phyloP scores from a whole-genome alignment of 225 moss, liverwort and hornwort genomes.

The Straminergon stramineum region DNA sequence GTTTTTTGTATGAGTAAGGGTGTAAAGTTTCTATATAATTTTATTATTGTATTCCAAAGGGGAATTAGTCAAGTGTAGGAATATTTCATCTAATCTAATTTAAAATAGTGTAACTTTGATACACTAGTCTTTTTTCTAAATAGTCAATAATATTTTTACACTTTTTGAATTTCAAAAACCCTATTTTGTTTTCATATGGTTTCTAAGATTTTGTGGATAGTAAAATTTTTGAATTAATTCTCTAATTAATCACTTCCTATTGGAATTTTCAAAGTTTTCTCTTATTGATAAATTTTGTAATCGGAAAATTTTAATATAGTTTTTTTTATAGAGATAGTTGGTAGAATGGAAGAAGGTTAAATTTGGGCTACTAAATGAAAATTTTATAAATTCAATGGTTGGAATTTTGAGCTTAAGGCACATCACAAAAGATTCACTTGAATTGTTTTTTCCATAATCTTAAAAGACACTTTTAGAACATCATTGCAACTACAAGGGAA shows the following conservation, averaged over 20 bases:
- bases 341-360: neutral
- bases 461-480: neutral
- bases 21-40: neutral
- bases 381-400: neutral
- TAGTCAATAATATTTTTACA: neutral
- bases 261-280: neutral
- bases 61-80: neutral
- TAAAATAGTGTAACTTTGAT: neutral
- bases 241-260: neutral
- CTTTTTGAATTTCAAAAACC: neutral
- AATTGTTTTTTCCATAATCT: neutral
- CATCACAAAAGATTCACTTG: neutral
- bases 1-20: neutral
- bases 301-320: neutral
- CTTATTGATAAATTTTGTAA: neutral
- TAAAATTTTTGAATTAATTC: rapidly evolving
- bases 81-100: neutral
- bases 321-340: neutral
- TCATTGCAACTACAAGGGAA: neutral
- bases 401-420: neutral
- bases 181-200: neutral
- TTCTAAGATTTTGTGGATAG: neutral
- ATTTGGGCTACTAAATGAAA: neutral
- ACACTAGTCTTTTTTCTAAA: neutral
- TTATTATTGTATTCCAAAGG: neutral